These are phyloP conservation scores for Rugonectria rugulosa DNA, from an alignment of 2,329 filamentous ascomycete species.

Conservation along the genomic window DNA sequence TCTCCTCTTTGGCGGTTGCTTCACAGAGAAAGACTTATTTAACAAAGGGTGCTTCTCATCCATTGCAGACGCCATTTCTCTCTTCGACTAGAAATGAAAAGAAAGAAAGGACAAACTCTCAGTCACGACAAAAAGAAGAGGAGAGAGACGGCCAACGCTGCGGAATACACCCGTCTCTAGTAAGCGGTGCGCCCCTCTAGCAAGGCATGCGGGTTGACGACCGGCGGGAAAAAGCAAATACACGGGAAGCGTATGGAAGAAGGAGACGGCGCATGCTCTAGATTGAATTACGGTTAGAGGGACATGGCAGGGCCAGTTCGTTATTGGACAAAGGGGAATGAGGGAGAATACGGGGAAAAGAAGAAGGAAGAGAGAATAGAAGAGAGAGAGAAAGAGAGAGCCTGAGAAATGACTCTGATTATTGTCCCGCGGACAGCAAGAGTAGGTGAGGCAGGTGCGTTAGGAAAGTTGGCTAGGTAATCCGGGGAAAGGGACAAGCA, in stretches of 20 bases:
- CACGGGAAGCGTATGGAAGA: not conserved
- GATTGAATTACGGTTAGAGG: no score
- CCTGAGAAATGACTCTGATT: not conserved
- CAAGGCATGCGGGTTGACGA: not conserved
- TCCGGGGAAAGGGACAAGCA: no score
- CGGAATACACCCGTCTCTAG: not conserved
- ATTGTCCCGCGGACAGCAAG: no score
- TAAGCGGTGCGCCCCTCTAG: not conserved
- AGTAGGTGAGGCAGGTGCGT: not conserved
- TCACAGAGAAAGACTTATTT: constrained; percentile 21
- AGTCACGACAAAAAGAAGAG: not conserved
- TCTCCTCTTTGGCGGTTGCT: constrained; percentile 11
- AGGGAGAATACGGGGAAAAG: not conserved
- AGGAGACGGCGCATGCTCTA: not conserved
- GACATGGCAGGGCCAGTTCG: no score
- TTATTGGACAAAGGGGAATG: no score
- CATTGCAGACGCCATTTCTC: constrained; percentile 18
- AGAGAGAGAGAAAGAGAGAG: not conserved
- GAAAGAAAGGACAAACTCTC: not conserved
- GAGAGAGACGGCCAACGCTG: not conserved
- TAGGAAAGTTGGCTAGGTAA: not conserved
- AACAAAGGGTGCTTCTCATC: constrained; percentile 22
- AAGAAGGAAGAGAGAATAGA: not conserved
- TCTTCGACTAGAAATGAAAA: not conserved
- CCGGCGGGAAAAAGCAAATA: constrained; percentile 17